Conservation (phyloP, 2,329 filamentous ascomycete genomes). For the Talaromyces sp. region DNA sequence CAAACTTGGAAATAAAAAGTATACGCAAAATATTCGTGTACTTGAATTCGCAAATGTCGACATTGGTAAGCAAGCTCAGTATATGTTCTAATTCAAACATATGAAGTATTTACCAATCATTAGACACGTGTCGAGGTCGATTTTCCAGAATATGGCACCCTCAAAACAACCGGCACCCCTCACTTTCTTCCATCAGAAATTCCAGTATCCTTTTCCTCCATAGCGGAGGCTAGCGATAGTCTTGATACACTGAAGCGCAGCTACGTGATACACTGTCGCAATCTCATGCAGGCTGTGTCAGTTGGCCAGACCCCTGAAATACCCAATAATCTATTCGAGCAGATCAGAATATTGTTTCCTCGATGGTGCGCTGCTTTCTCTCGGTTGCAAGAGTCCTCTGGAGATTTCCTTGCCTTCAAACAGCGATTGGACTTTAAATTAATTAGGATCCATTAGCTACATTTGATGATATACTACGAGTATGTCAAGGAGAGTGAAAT, state of each 20-base stretch:
- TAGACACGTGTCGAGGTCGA: conserved; percentile 4
- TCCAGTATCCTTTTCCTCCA: not conserved
- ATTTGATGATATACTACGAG: conserved; percentile 1
- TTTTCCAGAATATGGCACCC: not conserved
- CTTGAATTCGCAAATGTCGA: not conserved
- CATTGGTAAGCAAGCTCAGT: not conserved
- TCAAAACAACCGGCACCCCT: not conserved
- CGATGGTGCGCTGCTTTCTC: conserved; percentile 2
- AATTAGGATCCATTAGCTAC: not conserved
- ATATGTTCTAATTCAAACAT: not conserved
- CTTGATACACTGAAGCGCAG: not conserved
- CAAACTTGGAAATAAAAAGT: conserved; percentile 10
- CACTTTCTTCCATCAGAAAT: not conserved
- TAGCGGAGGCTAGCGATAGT: conserved; percentile 1
- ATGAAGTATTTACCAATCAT: not conserved
- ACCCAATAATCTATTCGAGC: conserved; percentile 1
- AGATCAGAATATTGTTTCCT: not conserved
- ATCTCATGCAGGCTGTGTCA: not conserved
- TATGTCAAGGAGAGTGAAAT: conserved; percentile 2
- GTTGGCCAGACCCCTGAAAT: not conserved
- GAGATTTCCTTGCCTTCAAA: not conserved
- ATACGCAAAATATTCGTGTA: conserved; percentile 1
- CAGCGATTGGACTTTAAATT: conserved; percentile 1
- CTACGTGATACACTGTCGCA: conserved; percentile 3
- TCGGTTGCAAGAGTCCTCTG: not conserved